Base-by-base conservation (phyloP, 331 rosid species). In the Telfairia occidentalis region DNA sequence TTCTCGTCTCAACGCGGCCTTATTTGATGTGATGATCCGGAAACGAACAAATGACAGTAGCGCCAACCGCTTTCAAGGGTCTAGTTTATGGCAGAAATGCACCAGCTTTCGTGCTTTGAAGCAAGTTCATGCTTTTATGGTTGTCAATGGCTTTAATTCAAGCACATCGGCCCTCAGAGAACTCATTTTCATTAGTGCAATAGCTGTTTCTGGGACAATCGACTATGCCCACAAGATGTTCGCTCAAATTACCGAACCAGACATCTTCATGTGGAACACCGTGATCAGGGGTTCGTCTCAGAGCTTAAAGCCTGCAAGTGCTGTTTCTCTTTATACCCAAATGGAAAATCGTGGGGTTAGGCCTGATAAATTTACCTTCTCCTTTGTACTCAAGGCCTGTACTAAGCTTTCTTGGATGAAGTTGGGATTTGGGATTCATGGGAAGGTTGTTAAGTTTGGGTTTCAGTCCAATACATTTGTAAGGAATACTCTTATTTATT, bases 271-370 rank as follows among this genome's bases (percentile, higher is more conserved):
- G 63, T 76, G 73, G 72, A 76, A 76, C 73, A 76, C 73, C 46
- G 48, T 76, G 63, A 76, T 76, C 79, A 76, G 79, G 49, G 73
- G 79, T 9, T 76, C 79, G 48, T 63, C 79, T 76, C 79, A 76
- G 64, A 76, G 73, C 60, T 29, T 46, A 53, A 63, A 32, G 73
- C 73, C 79, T 32, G 54, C 29, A 60, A 76, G 13, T 45, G 73
- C 79, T 13, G 37, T 76, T 76, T 76, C 73, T 76, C 55, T 76
- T 63, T 76, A 76, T 35, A 1, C 73, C 49, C 79, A 76, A 15
- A 76, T 76, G 79, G 79, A 76, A 2, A 48, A 29, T 76, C 79
- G 35, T 55, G 79, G 79, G 5, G 37, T 76, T 63, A 29, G 28
- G 63, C 79, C 79, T 5, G 79, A 76, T 76, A 60, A 64, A 7